Evolutionary conservation across 2,329 filamentous ascomycete genomes (phyloP), one percentile per base, ranked within the genome.

Genomic region (Magnaporthales sp.): DNA sequence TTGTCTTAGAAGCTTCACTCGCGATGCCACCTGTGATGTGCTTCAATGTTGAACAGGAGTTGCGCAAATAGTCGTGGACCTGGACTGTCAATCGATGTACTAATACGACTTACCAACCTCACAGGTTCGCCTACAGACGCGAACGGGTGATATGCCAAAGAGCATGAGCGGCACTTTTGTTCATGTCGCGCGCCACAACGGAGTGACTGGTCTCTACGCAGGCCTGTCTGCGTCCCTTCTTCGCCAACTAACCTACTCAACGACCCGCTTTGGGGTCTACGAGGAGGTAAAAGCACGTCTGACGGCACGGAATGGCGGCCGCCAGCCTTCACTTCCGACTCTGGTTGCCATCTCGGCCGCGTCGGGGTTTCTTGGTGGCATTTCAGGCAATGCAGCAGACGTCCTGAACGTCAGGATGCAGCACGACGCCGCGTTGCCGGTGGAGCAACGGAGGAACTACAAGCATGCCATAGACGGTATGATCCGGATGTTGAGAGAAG

Each of bases 401-500:
- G 93, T 99, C 38, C 84, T 97, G 74, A 99, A 99, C 78, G 95
- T 99, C 64, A 92, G 95, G 71, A 99, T 99, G 95, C 95, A 99
- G 80, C 92, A 96, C 79, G 95, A 89, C 74, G 89, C 91, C 2
- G 88, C 92, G 0, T 86, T 97, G 1, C 91, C 93, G 0, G 73
- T 80, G 0, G 84, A 84, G 5, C 81, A 96, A 74, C 88, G 92
- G 63, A 86, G 94, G 67, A 95, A 96, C 78, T 99, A 99, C 80
- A 89, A 88, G 70, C 86, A 98, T 77, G 95, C 93, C 3, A 77
- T 97, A 63, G 89, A 98, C 75, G 95, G 95, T 30, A 82, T 98
- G 73, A 79, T 91, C 29, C 88, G 92, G 70, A 97, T 98, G 91
- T 85, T 89, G n/a, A 86, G 89, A 67, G 88, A 92, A 70, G 95